These are phyloP conservation scores for Ceratocystis diversiconidia DNA, from an alignment of 2,329 filamentous ascomycete genomes.

Conservation along the genomic window DNA sequence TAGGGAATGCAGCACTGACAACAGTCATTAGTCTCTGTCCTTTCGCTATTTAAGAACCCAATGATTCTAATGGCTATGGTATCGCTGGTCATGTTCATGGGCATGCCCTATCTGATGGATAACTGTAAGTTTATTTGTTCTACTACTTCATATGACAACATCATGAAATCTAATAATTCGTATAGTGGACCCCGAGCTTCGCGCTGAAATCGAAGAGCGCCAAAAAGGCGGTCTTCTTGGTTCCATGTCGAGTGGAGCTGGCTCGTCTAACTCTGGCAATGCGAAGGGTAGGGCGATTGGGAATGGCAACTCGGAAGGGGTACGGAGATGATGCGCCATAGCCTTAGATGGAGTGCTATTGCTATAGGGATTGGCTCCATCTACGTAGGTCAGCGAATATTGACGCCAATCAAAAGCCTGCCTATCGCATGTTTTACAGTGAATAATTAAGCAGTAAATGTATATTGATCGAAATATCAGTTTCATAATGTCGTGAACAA, in stretches of 20 bases:
- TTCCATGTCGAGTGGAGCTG: conserved; percentile 39
- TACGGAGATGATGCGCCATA: conserved; percentile 23
- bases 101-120: conserved; percentile 89
- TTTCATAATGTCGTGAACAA: not conserved
- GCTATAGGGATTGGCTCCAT: not conserved
- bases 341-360: not conserved
- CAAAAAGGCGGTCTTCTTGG: conserved; percentile 63
- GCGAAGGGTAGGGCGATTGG: conserved; percentile 27
- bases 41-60: conserved; percentile 77
- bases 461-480: not conserved
- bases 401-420: not conserved
- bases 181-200: conserved; percentile 90
- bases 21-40: conserved; percentile 49
- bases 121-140: conserved; percentile 54
- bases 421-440: not conserved
- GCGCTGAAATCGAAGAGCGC: conserved; percentile 81
- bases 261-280: conserved; percentile 36
- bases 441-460: not conserved
- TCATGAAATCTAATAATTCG: conserved; percentile 16
- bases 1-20: not conserved
- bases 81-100: conserved; percentile 69
- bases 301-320: conserved; percentile 27
- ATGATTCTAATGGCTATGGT: conserved; percentile 91
- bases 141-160: not conserved
- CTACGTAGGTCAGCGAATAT: not conserved